A percentile compares a stretch with the other conserved stretches of the same genome.
Conservation (phyloP, 2,329 filamentous ascomycete genomes). For the Rhinocladiella mackenziei region DNA sequence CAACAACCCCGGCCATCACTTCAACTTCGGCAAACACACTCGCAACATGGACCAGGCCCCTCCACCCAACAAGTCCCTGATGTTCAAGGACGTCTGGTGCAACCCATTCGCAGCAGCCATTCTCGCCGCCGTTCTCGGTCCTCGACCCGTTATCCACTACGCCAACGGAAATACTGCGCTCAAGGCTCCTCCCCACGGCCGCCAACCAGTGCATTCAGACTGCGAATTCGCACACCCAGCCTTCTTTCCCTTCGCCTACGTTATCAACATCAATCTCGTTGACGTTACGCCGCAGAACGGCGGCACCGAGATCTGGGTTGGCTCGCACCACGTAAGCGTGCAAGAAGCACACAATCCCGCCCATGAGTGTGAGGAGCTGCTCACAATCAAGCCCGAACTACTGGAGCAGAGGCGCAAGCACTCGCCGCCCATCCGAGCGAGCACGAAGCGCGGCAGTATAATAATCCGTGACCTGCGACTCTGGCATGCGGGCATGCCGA, state of each 20-base stretch:
- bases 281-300: slow-evolving; percentile 46
- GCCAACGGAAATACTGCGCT: slow-evolving; percentile 42
- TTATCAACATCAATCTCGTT: slow-evolving; percentile 47
- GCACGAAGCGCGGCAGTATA: slow-evolving; percentile 49
- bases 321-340: slow-evolving; percentile 44
- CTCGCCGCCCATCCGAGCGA: slow-evolving; percentile 39
- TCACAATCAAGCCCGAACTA: slow-evolving; percentile 34
- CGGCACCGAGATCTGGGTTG: slow-evolving; percentile 51
- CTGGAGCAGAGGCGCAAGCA: slow-evolving; percentile 34
- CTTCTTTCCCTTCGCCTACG: slow-evolving; percentile 47
- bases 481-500: slow-evolving; percentile 64
- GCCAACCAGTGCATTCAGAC: slow-evolving; percentile 44
- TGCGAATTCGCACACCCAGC: slow-evolving; percentile 46
- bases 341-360: slow-evolving; percentile 29
- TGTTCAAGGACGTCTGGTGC: slow-evolving; percentile 39
- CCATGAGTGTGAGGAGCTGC: slow-evolving; percentile 21
- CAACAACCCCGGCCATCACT: slow-evolving; percentile 28
- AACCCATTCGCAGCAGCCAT: slow-evolving; percentile 40
- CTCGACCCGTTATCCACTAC: slow-evolving; percentile 37
- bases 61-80: slow-evolving; percentile 34
- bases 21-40: slow-evolving; percentile 35
- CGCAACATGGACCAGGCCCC: slow-evolving; percentile 44
- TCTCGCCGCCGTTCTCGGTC: slow-evolving; percentile 37
- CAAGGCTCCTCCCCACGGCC: slow-evolving; percentile 31
- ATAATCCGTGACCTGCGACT: slow-evolving; percentile 58